phyloP scores from a whole-genome alignment of 129 eudicot genomes.

The Saussurea involucrata region DNA sequence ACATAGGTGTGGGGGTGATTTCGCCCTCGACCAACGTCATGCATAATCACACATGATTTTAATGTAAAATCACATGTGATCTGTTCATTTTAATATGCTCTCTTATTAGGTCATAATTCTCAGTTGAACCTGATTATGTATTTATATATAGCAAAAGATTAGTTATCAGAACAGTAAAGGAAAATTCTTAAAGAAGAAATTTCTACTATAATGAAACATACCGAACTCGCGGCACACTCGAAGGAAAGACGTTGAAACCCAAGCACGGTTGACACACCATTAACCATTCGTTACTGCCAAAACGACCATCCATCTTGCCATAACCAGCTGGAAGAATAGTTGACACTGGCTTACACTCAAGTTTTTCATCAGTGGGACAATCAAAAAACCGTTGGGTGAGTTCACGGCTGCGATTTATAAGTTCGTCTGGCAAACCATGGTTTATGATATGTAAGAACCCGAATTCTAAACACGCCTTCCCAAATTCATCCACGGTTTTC shows the following conservation, averaged over 20 bases:
- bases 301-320: conserved; percentile 17
- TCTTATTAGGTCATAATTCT: neutral
- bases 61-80: neutral
- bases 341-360: conserved; percentile 14
- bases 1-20: too few species aligned
- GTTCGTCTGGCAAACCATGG: conserved; percentile 23
- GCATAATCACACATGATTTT: too few species aligned
- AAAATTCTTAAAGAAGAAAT: neutral
- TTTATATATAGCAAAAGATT: neutral
- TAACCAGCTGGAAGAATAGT: conserved; percentile 25
- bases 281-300: conserved; percentile 28
- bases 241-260: conserved; percentile 27
- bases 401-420: neutral
- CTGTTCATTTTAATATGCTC: neutral
- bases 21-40: too few species aligned
- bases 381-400: conserved; percentile 11
- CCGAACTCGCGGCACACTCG: conserved; percentile 4
- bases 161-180: neutral
- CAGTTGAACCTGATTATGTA: neutral
- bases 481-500: conserved; percentile 9
- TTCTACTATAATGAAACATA: neutral
- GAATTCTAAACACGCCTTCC: conserved; percentile 22
- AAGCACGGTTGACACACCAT: conserved; percentile 22
- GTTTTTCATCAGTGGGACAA: conserved; percentile 14
- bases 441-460: conserved; percentile 27